A percentile compares a stretch with the other conserved stretches of the same genome.
These are phyloP conservation scores for Aspergillus glaucus DNA, from an alignment of 2,329 filamentous ascomycete genomes.

Conservation along the genomic window DNA sequence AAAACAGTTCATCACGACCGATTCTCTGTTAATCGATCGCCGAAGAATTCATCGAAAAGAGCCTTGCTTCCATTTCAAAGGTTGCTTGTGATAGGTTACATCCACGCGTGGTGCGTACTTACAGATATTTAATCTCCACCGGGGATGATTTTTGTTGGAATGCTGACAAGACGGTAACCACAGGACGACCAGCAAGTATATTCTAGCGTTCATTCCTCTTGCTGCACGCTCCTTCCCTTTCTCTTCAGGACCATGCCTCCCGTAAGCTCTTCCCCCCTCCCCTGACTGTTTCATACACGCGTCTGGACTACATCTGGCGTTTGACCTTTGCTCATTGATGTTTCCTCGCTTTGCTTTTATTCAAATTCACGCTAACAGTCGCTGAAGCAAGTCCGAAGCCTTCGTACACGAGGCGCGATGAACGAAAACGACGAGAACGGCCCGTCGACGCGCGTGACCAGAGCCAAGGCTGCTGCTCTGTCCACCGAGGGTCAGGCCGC, in stretches of 20 bases:
- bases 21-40: slow-evolving; percentile 6
- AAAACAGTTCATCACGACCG: slow-evolving; percentile 9
- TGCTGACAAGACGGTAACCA: slow-evolving; percentile 26
- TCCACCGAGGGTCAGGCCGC: slow-evolving; percentile 42
- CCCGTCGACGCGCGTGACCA: slow-evolving; percentile 74
- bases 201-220: slow-evolving; percentile 13
- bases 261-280: slow-evolving; percentile 38
- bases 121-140: slow-evolving; percentile 28
- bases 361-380: not conserved
- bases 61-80: slow-evolving; percentile 14
- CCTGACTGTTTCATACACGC: slow-evolving; percentile 4
- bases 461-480: slow-evolving; percentile 79
- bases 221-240: slow-evolving; percentile 16
- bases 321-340: not conserved
- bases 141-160: slow-evolving; percentile 26
- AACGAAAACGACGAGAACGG: slow-evolving; percentile 95
- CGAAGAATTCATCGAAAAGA: slow-evolving; percentile 4
- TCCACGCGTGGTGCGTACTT: slow-evolving; percentile 34
- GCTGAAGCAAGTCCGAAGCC: slow-evolving; percentile 55
- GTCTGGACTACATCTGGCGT: not conserved
- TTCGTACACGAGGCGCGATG: slow-evolving; percentile 67
- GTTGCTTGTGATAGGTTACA: slow-evolving; percentile 17
- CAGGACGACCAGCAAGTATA: slow-evolving; percentile 23
- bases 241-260: slow-evolving; percentile 48
- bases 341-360: not conserved